Conservation (phyloP, 768 basidiomycete species). For the Amanita pseudoporphyria region DNA sequence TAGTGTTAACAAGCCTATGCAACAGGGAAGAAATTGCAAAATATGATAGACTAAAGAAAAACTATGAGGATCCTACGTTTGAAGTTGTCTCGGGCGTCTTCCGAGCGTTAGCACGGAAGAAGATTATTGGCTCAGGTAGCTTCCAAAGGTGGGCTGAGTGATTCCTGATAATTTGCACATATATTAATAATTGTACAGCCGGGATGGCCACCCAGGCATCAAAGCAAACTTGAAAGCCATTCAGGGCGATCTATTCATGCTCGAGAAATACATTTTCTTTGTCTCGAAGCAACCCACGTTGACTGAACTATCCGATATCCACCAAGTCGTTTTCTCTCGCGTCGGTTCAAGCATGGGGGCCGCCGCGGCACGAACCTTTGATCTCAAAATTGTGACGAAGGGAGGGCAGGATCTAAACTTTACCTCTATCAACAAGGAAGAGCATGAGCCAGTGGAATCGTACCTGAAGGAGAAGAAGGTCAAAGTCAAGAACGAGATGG, state of each 20-base stretch:
- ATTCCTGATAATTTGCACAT: background rate
- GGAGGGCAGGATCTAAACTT: constrained; percentile 81
- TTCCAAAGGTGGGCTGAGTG: constrained; percentile 65
- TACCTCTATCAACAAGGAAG: constrained; percentile 92
- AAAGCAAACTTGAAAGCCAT: constrained; percentile 97
- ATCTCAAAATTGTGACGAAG: constrained; percentile 83
- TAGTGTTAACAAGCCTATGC: background rate
- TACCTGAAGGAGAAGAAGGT: constrained; percentile 90
- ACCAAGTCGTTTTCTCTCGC: constrained; percentile 87
- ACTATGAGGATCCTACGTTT: constrained; percentile 92
- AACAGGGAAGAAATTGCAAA: constrained; percentile 65
- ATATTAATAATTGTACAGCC: constrained; percentile 34
- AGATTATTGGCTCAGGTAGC: constrained; percentile 78
- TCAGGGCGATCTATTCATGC: constrained; percentile 94
- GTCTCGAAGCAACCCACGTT: constrained; percentile 93
- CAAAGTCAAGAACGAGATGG: constrained; percentile 91
- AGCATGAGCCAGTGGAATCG: constrained; percentile 75
- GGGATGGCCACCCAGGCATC: constrained; percentile 86
- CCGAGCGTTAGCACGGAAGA: constrained; percentile 83
- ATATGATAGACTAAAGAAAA: constrained; percentile 81
- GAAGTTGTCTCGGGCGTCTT: constrained; percentile 93
- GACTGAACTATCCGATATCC: constrained; percentile 83
- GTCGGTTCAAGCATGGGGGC: constrained; percentile 80
- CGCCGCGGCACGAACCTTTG: constrained; percentile 86
- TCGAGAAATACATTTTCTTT: constrained; percentile 97